Evolutionary conservation across 108 stramenopile species (phyloP).

Genomic region (Cyclotella sp.): DNA sequence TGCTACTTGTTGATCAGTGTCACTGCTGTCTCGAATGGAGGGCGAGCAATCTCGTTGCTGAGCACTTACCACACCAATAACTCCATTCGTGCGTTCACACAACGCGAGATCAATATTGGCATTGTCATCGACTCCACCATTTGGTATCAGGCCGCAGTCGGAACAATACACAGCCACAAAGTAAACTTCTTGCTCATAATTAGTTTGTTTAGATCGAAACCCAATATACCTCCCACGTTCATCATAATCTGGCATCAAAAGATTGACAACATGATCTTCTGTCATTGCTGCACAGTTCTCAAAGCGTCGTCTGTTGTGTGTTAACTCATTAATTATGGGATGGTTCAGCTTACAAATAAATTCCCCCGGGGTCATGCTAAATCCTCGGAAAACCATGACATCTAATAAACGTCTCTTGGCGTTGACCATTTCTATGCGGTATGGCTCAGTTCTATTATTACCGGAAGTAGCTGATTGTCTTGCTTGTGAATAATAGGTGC

Average conservation of each 20-base stretch:
- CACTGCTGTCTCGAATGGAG: not conserved
- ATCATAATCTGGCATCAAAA: constrained; percentile 35
- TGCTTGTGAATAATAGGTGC: too few relatives aligned
- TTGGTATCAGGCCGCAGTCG: not conserved
- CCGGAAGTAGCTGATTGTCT: too few relatives aligned
- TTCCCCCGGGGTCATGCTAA: constrained; percentile 27
- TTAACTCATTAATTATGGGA: not conserved
- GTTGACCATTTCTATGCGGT: constrained; percentile 15
- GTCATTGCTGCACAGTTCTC: not conserved
- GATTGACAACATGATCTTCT: constrained; percentile 25
- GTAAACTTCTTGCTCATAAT: constrained; percentile 35
- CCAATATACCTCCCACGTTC: constrained; percentile 33
- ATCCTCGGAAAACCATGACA: constrained; percentile 45
- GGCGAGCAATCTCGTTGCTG: constrained; percentile 12
- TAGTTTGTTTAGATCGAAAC: not conserved
- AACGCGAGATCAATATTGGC: not conserved
- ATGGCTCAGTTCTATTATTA: not conserved
- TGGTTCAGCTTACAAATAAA: constrained; percentile 16
- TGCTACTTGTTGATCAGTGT: not conserved
- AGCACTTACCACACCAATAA: constrained; percentile 33
- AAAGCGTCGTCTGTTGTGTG: not conserved
- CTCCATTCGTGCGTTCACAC: constrained; percentile 17
- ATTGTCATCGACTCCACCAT: not conserved
- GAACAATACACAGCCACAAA: constrained; percentile 37
- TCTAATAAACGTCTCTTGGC: constrained; percentile 34